phyloP scores from a whole-genome alignment of 176 grass and related monocot species.

The Saccharum spontaneum region DNA sequence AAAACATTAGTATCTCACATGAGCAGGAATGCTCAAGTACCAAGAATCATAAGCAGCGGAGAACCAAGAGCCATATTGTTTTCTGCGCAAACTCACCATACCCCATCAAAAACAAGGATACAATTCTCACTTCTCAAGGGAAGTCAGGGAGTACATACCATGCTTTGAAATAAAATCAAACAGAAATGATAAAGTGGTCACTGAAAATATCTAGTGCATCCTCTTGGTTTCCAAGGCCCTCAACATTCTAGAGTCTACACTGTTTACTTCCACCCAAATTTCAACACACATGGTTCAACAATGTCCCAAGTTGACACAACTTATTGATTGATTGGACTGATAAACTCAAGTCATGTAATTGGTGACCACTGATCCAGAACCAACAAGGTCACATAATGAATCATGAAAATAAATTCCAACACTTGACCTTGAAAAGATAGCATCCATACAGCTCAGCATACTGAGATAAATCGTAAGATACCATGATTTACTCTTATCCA shows the following conservation, averaged over 20 bases:
- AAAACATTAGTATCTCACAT: slow-evolving; percentile 35
- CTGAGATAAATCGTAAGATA: slow-evolving; percentile 17
- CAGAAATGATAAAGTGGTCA: slow-evolving; percentile 28
- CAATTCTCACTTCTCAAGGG: not conserved
- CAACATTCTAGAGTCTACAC: slow-evolving; percentile 3
- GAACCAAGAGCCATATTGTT: slow-evolving; percentile 19
- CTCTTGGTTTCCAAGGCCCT: slow-evolving; percentile 28
- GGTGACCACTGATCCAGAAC: slow-evolving; percentile 16
- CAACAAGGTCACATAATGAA: slow-evolving; percentile 30
- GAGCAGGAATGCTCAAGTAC: slow-evolving; percentile 29
- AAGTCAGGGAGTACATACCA: slow-evolving; percentile 47
- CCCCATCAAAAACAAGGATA: slow-evolving; percentile 17
- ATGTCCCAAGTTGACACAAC: slow-evolving; percentile 6
- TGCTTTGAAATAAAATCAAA: slow-evolving; percentile 43
- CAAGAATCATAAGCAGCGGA: slow-evolving; percentile 7
- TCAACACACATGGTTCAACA: slow-evolving; percentile 7
- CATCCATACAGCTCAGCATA: slow-evolving; percentile 18
- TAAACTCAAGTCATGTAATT: slow-evolving; percentile 20
- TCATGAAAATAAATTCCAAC: slow-evolving; percentile 19
- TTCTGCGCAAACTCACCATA: slow-evolving; percentile 24
- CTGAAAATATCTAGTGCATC: slow-evolving; percentile 26
- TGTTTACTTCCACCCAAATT: slow-evolving; percentile 32
- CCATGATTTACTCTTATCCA: slow-evolving; percentile 27
- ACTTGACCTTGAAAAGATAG: slow-evolving; percentile 24
- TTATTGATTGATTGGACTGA: slow-evolving; percentile 32